Base-by-base conservation (phyloP, 345 rosid species). In the Microthlaspi erraticum region DNA sequence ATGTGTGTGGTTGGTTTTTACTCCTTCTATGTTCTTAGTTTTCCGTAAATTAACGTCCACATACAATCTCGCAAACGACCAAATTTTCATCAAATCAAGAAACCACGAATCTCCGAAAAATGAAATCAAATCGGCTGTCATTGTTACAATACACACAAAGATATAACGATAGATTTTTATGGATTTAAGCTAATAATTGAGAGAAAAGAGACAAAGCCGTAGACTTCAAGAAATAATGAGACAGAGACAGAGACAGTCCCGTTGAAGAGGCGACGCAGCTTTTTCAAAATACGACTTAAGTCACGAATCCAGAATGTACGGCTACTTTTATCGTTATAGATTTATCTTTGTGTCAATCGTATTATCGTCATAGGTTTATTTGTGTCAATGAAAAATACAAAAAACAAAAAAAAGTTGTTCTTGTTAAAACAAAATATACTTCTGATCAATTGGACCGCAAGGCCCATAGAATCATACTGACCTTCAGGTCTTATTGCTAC, bases 31-130 rank as follows among this genome's bases (percentile, higher is more conserved):
- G 14, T 26, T 14, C 11, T 2, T 29, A 16, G 14, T 53, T 14
- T 26, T 11, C 14, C 53, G 12, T 1, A 41, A 54, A 26, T 5
- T 31, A 5, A 43, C 29, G 45, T 18, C 63, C 54, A 68, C 48
- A 31, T 1, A 57, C 3, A 43, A 23, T 2, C 10, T 38, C 18
- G 9, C 39, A 44, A 3, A 68, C 16, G 4, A 44, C 45, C 29
- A 46, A 46, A 45, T 12, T 64, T 45, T 72, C 70, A 53, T 14
- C 13, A 37, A 44, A 54, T 64, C 17, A 6, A 19, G 68, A 32
- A 61, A 14, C 14, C 13, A 72, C 5, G 48, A 44, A 23, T 23
- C 33, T 45, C 36, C 64, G 29, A 23, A 45, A 44, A 44, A 44
- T 2, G 32, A 54, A 64, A 64, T 23, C 20, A 16, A 54, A 34